These are phyloP conservation scores for Pseudotulostoma volvatum DNA, from an alignment of 495 filamentous ascomycete genomes.

Conservation along the genomic window DNA sequence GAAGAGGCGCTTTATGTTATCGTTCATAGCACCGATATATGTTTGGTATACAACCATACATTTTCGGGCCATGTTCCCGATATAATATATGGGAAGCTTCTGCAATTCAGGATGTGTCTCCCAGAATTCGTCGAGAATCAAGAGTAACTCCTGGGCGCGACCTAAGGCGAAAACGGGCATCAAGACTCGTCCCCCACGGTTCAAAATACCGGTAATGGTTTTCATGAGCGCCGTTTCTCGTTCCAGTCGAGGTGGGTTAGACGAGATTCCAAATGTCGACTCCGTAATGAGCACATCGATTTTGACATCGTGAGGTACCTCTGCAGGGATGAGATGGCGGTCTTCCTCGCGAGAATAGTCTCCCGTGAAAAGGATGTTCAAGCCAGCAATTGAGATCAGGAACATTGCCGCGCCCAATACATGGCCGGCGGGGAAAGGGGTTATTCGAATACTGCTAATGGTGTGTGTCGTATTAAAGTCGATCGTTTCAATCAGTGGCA, in stretches of 20 bases:
- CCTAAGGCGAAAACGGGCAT: constrained; percentile 95
- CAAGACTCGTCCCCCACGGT: constrained; percentile 77
- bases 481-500: constrained; percentile 87
- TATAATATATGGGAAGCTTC: constrained; percentile 90
- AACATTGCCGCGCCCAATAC: constrained; percentile 99
- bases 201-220: constrained; percentile 73
- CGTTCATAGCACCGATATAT: constrained; percentile 94
- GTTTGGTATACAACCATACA: constrained; percentile 99
- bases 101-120: constrained; percentile 68
- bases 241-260: constrained; percentile 74
- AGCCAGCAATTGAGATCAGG: constrained; percentile 82
- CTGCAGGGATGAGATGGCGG: constrained; percentile 81
- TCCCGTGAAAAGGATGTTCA: constrained; percentile 93
- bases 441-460: constrained; percentile 88
- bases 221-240: constrained; percentile 90
- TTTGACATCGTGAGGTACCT: constrained; percentile 68
- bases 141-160: constrained; percentile 76
- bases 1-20: constrained; percentile 88
- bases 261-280: constrained; percentile 87
- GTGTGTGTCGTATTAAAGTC: constrained; percentile 97
- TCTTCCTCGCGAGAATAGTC: constrained; percentile 94
- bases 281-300: constrained; percentile 95
- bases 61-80: constrained; percentile 79
- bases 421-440: constrained; percentile 90
- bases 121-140: constrained; percentile 98